Conservation (phyloP, 257 asterid genomes). For the Echites panduratus region DNA sequence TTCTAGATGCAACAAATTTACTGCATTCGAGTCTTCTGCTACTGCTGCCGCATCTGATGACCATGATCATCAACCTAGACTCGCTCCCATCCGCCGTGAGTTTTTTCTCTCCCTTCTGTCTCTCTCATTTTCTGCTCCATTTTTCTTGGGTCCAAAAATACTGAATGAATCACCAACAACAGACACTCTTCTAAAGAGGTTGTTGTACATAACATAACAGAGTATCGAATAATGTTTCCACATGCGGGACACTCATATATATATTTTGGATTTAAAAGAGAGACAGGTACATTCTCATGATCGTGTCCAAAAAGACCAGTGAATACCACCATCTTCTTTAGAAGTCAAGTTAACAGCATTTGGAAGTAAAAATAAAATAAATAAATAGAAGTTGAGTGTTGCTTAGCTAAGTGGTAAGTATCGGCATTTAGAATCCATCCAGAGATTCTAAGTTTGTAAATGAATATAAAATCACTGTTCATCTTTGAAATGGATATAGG, state of each 20-base stretch:
- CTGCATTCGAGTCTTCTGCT: slow-evolving; percentile 2
- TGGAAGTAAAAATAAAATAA: background rate
- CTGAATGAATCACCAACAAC: background rate
- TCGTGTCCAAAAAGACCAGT: background rate
- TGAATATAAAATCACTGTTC: no score
- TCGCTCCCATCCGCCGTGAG: slow-evolving; percentile 13
- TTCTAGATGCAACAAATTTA: slow-evolving; percentile 6
- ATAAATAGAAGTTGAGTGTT: no score
- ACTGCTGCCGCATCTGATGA: background rate
- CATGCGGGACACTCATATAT: slow-evolving; percentile 8
- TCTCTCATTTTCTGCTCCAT: background rate
- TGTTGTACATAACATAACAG: background rate
- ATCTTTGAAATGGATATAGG: no score
- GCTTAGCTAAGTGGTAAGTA: no score
- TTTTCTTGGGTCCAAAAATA: background rate
- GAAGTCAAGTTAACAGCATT: background rate
- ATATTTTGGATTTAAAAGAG: background rate
- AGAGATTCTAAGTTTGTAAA: no score
- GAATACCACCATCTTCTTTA: background rate
- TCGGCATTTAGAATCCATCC: no score
- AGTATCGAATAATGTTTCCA: slow-evolving; percentile 6
- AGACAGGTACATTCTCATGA: background rate
- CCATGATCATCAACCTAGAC: slow-evolving; percentile 6
- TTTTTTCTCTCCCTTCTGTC: background rate
- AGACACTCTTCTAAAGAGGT: background rate